A percentile compares a stretch with the other conserved stretches of the same genome.
Conservation (phyloP, 2,329 filamentous ascomycete genomes). For the Hymenoscyphus linearis region DNA sequence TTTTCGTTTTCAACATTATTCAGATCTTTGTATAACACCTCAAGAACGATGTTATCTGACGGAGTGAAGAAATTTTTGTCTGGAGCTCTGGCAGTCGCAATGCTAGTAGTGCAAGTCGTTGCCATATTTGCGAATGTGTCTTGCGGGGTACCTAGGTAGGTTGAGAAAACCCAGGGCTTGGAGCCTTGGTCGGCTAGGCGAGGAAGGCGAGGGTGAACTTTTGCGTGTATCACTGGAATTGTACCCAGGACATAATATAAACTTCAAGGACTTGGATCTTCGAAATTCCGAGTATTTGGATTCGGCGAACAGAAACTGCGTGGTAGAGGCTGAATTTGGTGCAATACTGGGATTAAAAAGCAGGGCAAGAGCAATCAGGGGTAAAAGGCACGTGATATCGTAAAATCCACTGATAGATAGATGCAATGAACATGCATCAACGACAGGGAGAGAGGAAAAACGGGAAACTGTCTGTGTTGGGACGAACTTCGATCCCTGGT, state of each 20-base stretch:
- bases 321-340: not conserved
- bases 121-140: not conserved
- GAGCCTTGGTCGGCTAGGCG: too few species aligned
- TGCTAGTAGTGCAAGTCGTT: conserved; percentile 3
- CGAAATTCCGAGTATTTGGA: not conserved
- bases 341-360: not conserved
- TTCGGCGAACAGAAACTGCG: not conserved
- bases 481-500: too few species aligned
- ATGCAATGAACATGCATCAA: not conserved
- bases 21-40: conserved; percentile 7
- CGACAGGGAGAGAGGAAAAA: not conserved
- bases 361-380: not conserved
- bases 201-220: not conserved
- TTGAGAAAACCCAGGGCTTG: not conserved
- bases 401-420: not conserved
- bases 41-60: conserved; percentile 9
- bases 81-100: not conserved
- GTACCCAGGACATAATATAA: not conserved
- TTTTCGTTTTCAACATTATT: conserved; percentile 6
- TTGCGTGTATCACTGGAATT: not conserved
- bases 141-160: not conserved
- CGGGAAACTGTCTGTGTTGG: too few species aligned
- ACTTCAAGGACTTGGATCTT: not conserved
- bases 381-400: not conserved
- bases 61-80: conserved; percentile 8